Percentiles rank a stretch among this genome's conserved stretches.
phyloP scores from a whole-genome alignment of 2,329 filamentous ascomycete genomes.

The Colletotrichum sp. region DNA sequence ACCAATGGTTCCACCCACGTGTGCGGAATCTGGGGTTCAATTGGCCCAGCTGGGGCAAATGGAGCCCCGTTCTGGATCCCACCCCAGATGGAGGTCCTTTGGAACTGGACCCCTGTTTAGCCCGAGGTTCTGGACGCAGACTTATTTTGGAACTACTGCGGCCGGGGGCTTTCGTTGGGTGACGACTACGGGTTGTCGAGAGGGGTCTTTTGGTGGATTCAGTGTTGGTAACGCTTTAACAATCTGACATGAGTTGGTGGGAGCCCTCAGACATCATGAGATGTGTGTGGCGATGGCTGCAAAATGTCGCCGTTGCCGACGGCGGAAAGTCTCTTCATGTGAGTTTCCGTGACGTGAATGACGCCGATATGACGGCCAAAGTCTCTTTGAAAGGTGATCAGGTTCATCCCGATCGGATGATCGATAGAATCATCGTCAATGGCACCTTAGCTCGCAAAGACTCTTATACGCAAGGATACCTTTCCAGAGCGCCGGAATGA shows the following conservation, averaged over 20 bases:
- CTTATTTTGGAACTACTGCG: neutral
- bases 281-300: neutral
- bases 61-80: neutral
- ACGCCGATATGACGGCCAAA: neutral
- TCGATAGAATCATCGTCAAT: neutral
- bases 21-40: conserved; percentile 6
- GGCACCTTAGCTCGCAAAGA: neutral
- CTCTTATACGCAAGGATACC: neutral
- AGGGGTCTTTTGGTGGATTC: neutral
- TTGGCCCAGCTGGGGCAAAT: neutral
- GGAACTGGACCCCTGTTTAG: neutral
- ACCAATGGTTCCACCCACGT: conserved; percentile 13
- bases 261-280: neutral
- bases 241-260: neutral
- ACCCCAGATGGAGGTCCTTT: neutral
- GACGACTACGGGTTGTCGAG: neutral
- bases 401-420: neutral
- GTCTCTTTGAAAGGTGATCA: neutral
- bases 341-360: neutral
- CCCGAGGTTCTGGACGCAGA: neutral
- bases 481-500: neutral
- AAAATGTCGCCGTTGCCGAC: neutral
- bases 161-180: neutral
- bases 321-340: neutral
- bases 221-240: neutral